Evolutionary conservation across 305 asterid genomes (phyloP), one percentile per base, ranked within the genome.

Genomic region (Plantago coronopus): DNA sequence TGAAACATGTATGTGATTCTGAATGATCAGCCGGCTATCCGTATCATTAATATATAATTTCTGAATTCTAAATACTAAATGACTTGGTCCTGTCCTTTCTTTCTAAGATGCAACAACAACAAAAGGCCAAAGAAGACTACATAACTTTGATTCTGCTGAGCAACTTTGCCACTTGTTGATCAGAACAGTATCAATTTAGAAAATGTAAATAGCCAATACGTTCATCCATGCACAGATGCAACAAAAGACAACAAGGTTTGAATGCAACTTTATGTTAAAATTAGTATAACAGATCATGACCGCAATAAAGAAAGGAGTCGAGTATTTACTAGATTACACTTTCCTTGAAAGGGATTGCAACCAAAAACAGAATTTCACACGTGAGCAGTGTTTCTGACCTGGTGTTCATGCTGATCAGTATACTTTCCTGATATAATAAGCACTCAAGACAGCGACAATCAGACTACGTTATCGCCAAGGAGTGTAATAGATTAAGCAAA

Each of bases 21-120:
- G 54, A 50, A 42, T 55, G 48, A 31, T 66, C 66, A 71, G 85
- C 80, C 85, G 85, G 85, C 85, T 42, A 25, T 46, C 25, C 25
- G 42, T 54, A 43, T 54, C 51, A 4, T 50, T 14, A 37, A 18
- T 6, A 48, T 59, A 40, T 10, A 44, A 61, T 47, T 13, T 61
- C 42, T 34, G 11, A 31, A 48, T 29, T n/a, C 37, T 15, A 44
- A 61, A 48, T 48, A 50, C 37, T 50, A 22, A 22, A 27, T 62
- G 86, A 77, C 77, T 77, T 64, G 76, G 85, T 80, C 81, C 55
- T 48, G 48, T 38, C 20, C 55, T 10, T 10, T 8, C 2, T 34
- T 34, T 17, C 25, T 57, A 17, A 21, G 20, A 57, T 64, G 66
- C 79, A 76, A 79, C 81, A 78, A 80, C 81, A 2, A 77, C 70